A percentile compares a stretch with the other conserved stretches of the same genome.
Evolutionary conservation across 805 yeast genomes (phyloP).

Genomic region (Barnettozyma populi): DNA sequence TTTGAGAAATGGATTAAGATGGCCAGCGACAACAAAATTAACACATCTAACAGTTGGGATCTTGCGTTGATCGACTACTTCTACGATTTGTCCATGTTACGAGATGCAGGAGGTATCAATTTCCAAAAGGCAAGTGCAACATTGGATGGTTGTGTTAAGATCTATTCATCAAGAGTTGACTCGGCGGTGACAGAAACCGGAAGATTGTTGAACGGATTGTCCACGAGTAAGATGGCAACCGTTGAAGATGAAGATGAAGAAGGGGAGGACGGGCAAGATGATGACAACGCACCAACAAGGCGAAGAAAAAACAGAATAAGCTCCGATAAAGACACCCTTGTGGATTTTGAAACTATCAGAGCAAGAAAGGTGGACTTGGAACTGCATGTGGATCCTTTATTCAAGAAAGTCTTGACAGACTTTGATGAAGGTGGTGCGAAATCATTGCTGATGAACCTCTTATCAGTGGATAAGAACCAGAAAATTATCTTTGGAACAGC

Average conservation of each 20-base stretch:
- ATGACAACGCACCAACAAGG: conserved; percentile 4
- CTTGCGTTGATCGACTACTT: conserved; percentile 89
- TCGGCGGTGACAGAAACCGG: conserved; percentile 91
- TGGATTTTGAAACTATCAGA: conserved; percentile 44
- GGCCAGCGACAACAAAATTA: conserved; percentile 82
- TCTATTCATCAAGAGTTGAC: conserved; percentile 86
- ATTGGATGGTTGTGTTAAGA: conserved; percentile 90
- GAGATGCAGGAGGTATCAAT: conserved; percentile 72
- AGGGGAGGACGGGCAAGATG: conserved; percentile 19
- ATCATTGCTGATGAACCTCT: conserved; percentile 57
- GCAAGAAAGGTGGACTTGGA: conserved; percentile 59
- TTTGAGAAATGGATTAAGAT: conserved; percentile 79
- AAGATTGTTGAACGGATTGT: conserved; percentile 68
- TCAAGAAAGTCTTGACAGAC: conserved; percentile 68
- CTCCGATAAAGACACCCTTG: conserved; percentile 40
- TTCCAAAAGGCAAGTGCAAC: conserved; percentile 91
- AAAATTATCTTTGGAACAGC: conserved; percentile 63
- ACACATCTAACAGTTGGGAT: conserved; percentile 82
- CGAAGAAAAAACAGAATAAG: conserved; percentile 18
- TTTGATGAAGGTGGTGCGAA: conserved; percentile 84
- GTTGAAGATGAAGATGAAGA: conserved; percentile 21
- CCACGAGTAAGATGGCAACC: conserved; percentile 34
- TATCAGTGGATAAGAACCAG: conserved; percentile 46
- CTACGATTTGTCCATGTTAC: conserved; percentile 69
- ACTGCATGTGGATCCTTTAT: conserved; percentile 64